These are phyloP conservation scores for Penstemon davidsonii DNA, from an alignment of 257 asterid species.

Conservation along the genomic window DNA sequence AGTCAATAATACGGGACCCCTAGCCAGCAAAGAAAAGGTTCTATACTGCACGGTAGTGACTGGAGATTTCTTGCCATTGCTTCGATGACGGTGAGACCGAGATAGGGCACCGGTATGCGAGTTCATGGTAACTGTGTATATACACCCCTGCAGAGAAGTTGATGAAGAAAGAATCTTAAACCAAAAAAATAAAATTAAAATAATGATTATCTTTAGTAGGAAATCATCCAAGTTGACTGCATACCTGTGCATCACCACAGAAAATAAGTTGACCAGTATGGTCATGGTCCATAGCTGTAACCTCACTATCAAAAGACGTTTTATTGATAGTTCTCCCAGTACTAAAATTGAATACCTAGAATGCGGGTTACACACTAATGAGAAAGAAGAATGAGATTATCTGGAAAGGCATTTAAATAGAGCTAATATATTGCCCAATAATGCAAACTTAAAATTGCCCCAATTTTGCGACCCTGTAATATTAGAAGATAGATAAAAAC, in stretches of 20 bases:
- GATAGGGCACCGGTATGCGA: conserved; percentile 77
- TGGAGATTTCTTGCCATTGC: conserved; percentile 71
- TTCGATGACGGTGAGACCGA: conserved; percentile 78
- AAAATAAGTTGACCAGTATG: conserved; percentile 94
- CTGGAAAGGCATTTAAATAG: background rate
- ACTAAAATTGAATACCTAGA: conserved; percentile 93
- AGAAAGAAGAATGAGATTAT: conserved; percentile 28
- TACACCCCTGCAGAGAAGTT: conserved; percentile 67
- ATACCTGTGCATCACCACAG: conserved; percentile 95
- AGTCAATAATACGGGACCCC: conserved; percentile 91
- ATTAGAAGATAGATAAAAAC: background rate
- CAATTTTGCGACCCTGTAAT: conserved; percentile 1
- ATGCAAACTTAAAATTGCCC: background rate
- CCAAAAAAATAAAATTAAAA: conserved; percentile 4
- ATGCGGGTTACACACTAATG: conserved; percentile 31
- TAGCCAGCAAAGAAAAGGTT: conserved; percentile 83
- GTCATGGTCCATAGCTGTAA: conserved; percentile 98
- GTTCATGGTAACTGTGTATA: conserved; percentile 74
- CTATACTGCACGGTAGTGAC: conserved; percentile 88
- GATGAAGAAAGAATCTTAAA: conserved; percentile 25
- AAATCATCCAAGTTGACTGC: conserved; percentile 19
- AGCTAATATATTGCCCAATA: conserved; percentile 4
- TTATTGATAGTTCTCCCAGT: conserved; percentile 85
- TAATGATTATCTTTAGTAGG: conserved; percentile 16
- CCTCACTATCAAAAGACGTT: conserved; percentile 65